Base-by-base conservation (phyloP, 2,329 filamentous ascomycete species). In the Pyricularia sp. region DNA sequence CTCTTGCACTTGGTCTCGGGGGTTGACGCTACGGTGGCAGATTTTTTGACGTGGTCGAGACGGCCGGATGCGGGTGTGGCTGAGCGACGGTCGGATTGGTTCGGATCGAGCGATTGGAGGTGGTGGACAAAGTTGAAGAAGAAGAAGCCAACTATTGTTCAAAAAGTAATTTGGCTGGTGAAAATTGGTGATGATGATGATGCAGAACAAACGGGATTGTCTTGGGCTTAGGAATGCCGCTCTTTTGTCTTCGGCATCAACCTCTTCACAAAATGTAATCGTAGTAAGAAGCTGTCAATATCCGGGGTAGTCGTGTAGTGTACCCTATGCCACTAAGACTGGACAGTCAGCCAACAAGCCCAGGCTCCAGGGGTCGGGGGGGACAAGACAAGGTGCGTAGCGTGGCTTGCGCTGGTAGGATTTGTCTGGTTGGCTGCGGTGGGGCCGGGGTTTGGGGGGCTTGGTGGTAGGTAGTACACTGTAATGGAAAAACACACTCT, bases 271-370 rank as follows among this genome's bases (percentile, higher is more conserved):
- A 60, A 3, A 13, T 2, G 10, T 16, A 22, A 33, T 62, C 19
- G 60, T 62, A 62, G 33, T 62, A 33, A 33, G 60, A 33, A 31
- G 57, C 57, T 60, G 57, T 28, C 24, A 49, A 49, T 28, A 60
- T 60, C 57, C 57, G 57, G 57, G 57, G 57, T 60, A 60, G 57
- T 24, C n/a, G 57, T 12, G 57, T 60, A 62, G 60, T 62, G 60
- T 30, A 33, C 24, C 40, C 28, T 31, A 13, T 30, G 59, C 59
- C 22, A 61, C 59, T 61, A 61, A 61, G 59, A 49, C 19, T 49
- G 40, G 40, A 49, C 40, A 49, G 40, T 49, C 40, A 49, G 40
- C 40, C 19, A 49, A 35, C 33, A 49, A 49, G 40, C 40, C 40
- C 40, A 49, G 40, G 40, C 40, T 49, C 16, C 40, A 19, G 19